These are phyloP conservation scores for Maudiozyma pseudohumilis DNA, from an alignment of 805 yeast genomes.

Conservation along the genomic window DNA sequence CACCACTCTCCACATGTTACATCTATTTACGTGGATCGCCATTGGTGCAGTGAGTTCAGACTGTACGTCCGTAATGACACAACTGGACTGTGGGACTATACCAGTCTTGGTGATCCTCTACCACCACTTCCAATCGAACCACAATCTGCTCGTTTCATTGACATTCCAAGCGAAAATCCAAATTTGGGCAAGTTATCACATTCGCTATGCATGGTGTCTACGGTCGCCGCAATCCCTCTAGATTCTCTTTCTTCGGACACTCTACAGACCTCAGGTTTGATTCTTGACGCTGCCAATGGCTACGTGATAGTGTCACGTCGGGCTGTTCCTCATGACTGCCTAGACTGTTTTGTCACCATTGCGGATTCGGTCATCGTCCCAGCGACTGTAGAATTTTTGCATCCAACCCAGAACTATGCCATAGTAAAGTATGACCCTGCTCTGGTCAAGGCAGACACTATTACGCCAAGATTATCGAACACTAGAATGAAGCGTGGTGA, in stretches of 20 bases:
- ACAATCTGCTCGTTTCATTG: conserved; percentile 59
- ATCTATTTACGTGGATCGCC: conserved; percentile 70
- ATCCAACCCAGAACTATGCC: conserved; percentile 81
- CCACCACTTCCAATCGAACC: conserved; percentile 45
- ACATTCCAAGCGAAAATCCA: conserved; percentile 49
- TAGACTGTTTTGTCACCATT: conserved; percentile 63
- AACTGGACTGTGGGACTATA: conserved; percentile 51
- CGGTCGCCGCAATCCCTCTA: conserved; percentile 55
- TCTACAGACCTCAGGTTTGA: conserved; percentile 62
- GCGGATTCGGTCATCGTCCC: conserved; percentile 81
- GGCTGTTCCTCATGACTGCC: conserved; percentile 68
- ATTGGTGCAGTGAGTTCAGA: conserved; percentile 68
- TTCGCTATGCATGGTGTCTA: conserved; percentile 63
- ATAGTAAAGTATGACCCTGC: conserved; percentile 73
- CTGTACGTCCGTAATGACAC: conserved; percentile 53
- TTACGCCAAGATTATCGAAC: conserved; percentile 52
- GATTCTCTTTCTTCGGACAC: conserved; percentile 64
- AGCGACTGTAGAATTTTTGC: conserved; percentile 71
- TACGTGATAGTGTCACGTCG: conserved; percentile 69
- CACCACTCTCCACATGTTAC: conserved; percentile 62
- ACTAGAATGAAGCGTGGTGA: conserved; percentile 64
- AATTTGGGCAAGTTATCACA: conserved; percentile 47
- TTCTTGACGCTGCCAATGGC: conserved; percentile 73
- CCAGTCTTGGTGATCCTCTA: conserved; percentile 43
- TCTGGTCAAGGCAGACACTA: conserved; percentile 59